Percentiles rank a stretch among this genome's conserved stretches.
Evolutionary conservation across 148 eudicot genomes (phyloP).

Genomic region (Linanthus parryae): DNA sequence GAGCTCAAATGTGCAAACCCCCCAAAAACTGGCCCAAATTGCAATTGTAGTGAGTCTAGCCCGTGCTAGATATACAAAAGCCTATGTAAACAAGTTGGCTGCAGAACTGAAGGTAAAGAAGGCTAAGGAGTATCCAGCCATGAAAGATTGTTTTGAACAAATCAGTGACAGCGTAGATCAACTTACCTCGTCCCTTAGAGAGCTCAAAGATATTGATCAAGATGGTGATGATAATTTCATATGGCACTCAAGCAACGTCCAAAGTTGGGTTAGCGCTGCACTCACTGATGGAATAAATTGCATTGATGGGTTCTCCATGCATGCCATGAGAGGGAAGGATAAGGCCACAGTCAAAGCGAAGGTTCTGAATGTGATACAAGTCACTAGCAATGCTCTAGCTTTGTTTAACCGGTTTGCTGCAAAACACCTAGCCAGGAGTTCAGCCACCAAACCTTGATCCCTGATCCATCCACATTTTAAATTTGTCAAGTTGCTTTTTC

Average conservation of each 20-base stretch:
- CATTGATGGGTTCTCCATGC: slow-evolving; percentile 32
- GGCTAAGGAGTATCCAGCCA: slow-evolving; percentile 21
- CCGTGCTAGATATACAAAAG: slow-evolving; percentile 30
- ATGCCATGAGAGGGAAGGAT: slow-evolving; percentile 16
- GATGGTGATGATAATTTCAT: slow-evolving; percentile 27
- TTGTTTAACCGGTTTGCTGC: too few relatives aligned
- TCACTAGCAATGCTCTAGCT: too few relatives aligned
- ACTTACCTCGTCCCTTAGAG: slow-evolving; percentile 30
- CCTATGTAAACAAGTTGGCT: slow-evolving; percentile 36
- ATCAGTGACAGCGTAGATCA: slow-evolving; percentile 43
- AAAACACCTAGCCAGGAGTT: too few relatives aligned
- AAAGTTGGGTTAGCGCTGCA: slow-evolving; percentile 58
- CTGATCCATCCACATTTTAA: too few relatives aligned
- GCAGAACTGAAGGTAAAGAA: slow-evolving; percentile 4
- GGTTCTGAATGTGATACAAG: too few relatives aligned
- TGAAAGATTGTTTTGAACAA: slow-evolving; percentile 40
- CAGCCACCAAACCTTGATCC: too few relatives aligned
- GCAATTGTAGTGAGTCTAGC: slow-evolving; percentile 38
- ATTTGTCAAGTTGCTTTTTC: too few relatives aligned
- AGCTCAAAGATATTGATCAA: slow-evolving; percentile 20
- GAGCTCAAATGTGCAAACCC: slow-evolving; percentile 20
- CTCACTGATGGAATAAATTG: slow-evolving; percentile 47
- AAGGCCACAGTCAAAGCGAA: slow-evolving; percentile 35
- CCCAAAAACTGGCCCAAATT: slow-evolving; percentile 38
- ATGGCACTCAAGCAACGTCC: slow-evolving; percentile 55